phyloP scores from a whole-genome alignment of 371 early-diverging fungal genomes.

The Circinella umbellata region DNA sequence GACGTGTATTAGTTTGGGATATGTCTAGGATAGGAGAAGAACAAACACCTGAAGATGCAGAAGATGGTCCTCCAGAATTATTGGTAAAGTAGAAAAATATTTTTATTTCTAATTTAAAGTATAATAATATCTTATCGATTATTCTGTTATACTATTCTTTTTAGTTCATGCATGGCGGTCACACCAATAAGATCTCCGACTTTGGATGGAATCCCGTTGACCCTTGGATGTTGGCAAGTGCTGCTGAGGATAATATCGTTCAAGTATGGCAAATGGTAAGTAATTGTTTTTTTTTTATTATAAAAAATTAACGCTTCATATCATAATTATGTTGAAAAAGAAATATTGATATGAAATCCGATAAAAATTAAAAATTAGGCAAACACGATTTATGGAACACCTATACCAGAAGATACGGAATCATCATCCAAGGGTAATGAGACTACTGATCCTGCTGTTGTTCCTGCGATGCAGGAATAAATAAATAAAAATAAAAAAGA shows the following conservation, averaged over 20 bases:
- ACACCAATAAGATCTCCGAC: conserved; percentile 98
- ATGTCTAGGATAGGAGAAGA: conserved; percentile 89
- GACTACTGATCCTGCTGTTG: background rate
- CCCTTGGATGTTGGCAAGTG: conserved; percentile 94
- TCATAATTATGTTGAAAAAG: no score
- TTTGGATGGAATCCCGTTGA: conserved; percentile 98
- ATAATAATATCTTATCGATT: background rate
- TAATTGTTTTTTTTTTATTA: background rate
- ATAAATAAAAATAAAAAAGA: background rate
- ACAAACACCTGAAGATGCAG: conserved; percentile 93
- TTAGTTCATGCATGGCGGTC: conserved; percentile 99
- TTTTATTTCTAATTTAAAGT: no score
- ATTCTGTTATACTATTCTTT: background rate
- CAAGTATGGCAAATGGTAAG: conserved; percentile 99
- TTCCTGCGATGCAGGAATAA: conserved; percentile 1
- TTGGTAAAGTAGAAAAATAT: conserved; percentile 56
- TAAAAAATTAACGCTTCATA: no score
- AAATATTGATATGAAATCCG: background rate
- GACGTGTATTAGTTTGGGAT: conserved; percentile 98
- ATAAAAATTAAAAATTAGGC: background rate
- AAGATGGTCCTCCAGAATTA: conserved; percentile 98
- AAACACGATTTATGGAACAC: conserved; percentile 14
- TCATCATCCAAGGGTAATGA: background rate
- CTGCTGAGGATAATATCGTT: conserved; percentile 97
- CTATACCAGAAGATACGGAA: background rate